phyloP scores from a whole-genome alignment of 2,329 filamentous ascomycete genomes.

The Ophiostoma ips region DNA sequence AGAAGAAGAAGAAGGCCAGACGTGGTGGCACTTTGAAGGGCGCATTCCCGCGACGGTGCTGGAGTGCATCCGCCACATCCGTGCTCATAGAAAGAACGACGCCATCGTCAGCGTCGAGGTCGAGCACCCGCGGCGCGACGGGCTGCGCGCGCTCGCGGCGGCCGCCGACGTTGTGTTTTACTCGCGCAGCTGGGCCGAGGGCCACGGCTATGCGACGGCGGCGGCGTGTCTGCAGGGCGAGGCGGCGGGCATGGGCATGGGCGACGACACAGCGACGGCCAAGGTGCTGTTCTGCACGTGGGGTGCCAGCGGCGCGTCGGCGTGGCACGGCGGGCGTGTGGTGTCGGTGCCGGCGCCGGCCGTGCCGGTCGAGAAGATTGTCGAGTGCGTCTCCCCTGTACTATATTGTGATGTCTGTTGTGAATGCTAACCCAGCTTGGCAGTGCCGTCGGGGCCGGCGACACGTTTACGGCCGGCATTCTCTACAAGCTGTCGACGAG shows the following conservation, averaged over 20 bases:
- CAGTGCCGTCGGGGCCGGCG: slow-evolving; percentile 59
- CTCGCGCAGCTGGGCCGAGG: slow-evolving; percentile 54
- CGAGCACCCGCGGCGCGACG: slow-evolving; percentile 52
- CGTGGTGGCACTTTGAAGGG: slow-evolving; percentile 66
- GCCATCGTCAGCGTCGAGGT: slow-evolving; percentile 51
- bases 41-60: slow-evolving; percentile 48
- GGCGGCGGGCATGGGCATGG: background rate
- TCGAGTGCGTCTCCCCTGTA: slow-evolving; percentile 35
- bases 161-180: slow-evolving; percentile 61
- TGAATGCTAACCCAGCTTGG: background rate
- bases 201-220: slow-evolving; percentile 18
- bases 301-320: slow-evolving; percentile 31
- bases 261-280: too few relatives aligned
- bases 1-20: too few relatives aligned
- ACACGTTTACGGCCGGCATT: slow-evolving; percentile 62
- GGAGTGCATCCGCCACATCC: slow-evolving; percentile 41
- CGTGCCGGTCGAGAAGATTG: slow-evolving; percentile 27
- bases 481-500: slow-evolving; percentile 46
- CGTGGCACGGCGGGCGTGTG: slow-evolving; percentile 25
- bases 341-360: slow-evolving; percentile 29
- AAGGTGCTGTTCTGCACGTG: slow-evolving; percentile 28
- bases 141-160: slow-evolving; percentile 43
- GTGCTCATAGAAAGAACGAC: slow-evolving; percentile 13
- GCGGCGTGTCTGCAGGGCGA: slow-evolving; percentile 3
- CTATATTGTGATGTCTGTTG: too few relatives aligned